Evolutionary conservation across 169 alveolate species (phyloP).

Genomic region (Cryptosporidium ubiquitum): DNA sequence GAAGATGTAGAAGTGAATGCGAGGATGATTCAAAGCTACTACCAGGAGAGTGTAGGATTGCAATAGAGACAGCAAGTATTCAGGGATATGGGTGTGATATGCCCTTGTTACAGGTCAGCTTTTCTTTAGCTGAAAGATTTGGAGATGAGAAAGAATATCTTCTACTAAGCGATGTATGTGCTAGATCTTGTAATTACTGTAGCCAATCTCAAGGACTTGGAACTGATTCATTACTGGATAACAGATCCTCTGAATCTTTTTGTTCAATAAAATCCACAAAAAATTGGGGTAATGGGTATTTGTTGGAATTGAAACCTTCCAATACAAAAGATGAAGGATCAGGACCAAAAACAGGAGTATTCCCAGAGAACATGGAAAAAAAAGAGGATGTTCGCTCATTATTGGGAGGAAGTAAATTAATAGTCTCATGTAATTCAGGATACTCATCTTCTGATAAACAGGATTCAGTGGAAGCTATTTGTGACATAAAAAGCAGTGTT

Average conservation of each 20-base stretch:
- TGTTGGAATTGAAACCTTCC: constrained; percentile 5
- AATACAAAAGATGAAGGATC: neutral
- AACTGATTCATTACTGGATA: neutral
- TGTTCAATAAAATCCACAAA: constrained; percentile 57
- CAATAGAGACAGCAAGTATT: constrained; percentile 53
- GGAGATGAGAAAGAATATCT: constrained; percentile 39
- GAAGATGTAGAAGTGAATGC: constrained; percentile 61
- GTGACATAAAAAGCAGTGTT: constrained; percentile 26
- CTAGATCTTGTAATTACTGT: constrained; percentile 65
- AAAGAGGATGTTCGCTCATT: neutral
- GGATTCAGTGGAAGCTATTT: constrained; percentile 6
- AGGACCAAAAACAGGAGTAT: neutral
- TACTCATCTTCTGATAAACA: constrained; percentile 9
- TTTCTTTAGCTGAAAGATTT: constrained; percentile 45
- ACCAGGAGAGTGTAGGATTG: constrained; percentile 59
- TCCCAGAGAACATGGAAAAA: neutral
- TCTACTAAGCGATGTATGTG: constrained; percentile 44
- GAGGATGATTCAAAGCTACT: constrained; percentile 46
- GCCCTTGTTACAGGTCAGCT: constrained; percentile 48
- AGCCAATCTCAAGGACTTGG: neutral
- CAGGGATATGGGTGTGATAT: constrained; percentile 61
- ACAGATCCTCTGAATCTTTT: neutral
- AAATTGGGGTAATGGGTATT: constrained; percentile 51
- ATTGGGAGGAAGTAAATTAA: neutral
- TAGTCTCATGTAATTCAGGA: constrained; percentile 44